These are phyloP conservation scores for Ceriops tagal DNA, from an alignment of 345 rosid genomes.

Conservation along the genomic window DNA sequence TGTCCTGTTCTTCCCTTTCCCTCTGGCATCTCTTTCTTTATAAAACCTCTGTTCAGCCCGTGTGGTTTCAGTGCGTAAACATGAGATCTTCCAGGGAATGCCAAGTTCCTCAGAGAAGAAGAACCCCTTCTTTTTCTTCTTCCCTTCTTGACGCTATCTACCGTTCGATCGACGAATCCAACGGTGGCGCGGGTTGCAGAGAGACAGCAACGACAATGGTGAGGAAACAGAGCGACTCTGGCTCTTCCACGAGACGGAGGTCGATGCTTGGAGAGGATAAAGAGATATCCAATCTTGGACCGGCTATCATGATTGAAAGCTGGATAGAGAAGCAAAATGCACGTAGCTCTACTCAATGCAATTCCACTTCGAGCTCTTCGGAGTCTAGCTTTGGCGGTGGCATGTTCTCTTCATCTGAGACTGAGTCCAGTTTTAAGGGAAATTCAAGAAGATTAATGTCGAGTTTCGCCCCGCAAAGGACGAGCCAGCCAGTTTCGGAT, in stretches of 20 bases:
- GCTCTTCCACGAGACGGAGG: constrained; percentile 8
- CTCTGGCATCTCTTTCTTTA: constrained; percentile 10
- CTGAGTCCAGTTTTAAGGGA: constrained; percentile 34
- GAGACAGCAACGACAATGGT: constrained; percentile 12
- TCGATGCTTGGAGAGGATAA: constrained; percentile 8
- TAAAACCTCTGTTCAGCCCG: constrained; percentile 3
- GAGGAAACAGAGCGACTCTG: constrained; percentile 41
- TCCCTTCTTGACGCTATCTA: constrained; percentile 68
- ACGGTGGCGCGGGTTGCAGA: constrained; percentile 12
- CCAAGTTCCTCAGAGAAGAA: constrained; percentile 49
- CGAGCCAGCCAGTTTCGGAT: neutral
- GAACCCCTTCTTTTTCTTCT: constrained; percentile 85
- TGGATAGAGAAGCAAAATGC: constrained; percentile 48
- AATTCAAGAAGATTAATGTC: constrained; percentile 25
- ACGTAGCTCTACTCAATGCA: constrained; percentile 17
- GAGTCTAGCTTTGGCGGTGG: constrained; percentile 43
- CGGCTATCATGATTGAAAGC: constrained; percentile 47
- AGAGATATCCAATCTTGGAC: constrained; percentile 25
- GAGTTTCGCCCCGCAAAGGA: constrained; percentile 8
- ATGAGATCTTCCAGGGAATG: constrained; percentile 35
- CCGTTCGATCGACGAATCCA: constrained; percentile 62
- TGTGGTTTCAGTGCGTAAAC: neutral
- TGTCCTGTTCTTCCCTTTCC: constrained; percentile 11
- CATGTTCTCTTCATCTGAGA: constrained; percentile 52
- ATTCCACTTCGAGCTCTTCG: constrained; percentile 46